Evolutionary conservation across 306 rosid genomes (phyloP), one percentile per base, ranked within the genome.

Genomic region (Gynostemma pentaphyllum): DNA sequence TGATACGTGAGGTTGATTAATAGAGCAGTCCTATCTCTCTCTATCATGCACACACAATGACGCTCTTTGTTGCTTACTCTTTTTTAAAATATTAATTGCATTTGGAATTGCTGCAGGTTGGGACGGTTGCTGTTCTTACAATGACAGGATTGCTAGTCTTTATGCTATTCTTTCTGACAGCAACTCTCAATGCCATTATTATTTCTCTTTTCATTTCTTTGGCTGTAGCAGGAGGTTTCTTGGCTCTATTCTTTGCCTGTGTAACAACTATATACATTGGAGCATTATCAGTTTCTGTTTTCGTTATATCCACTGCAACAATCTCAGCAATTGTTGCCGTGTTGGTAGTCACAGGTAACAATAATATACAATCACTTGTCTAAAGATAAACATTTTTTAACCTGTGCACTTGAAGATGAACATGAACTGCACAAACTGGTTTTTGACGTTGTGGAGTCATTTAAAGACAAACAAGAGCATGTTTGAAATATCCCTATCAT

Each of bases 201-300:
- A 68, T 92, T 67, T 78, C 90, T 29, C 81, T 92, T 60, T 78
- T 92, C 16, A 21, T 88, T 49, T 84, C 98, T 16, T 70, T 92
- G 81, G 98, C 86, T 42, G 96, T 84, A 9, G 96, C 87, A 11
- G 98, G 98, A 78, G 95, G 98, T 55, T 92, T 92, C 84, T 76
- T 92, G 80, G 96, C 96, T 59, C 47, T 92, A 69, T 92, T 88
- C 85, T 86, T 92, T 71, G 86, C 82, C 21, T 78, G 64, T 61
- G 70, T 81, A 42, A 71, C 88, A 8, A 86, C 80, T 34, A 75
- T 92, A 79, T 92, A 92, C 67, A 74, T 88, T 14, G 96, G 90
- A 70, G 90, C 98, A 63, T 69, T 92, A 68, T 76, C 88, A 51
- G 46, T 86, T n/a, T 95, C 98, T 40, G 66, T 79, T 22, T 77